Conservation (phyloP, 192 early-diverging fungal species). For the Coemansia sp. region DNA sequence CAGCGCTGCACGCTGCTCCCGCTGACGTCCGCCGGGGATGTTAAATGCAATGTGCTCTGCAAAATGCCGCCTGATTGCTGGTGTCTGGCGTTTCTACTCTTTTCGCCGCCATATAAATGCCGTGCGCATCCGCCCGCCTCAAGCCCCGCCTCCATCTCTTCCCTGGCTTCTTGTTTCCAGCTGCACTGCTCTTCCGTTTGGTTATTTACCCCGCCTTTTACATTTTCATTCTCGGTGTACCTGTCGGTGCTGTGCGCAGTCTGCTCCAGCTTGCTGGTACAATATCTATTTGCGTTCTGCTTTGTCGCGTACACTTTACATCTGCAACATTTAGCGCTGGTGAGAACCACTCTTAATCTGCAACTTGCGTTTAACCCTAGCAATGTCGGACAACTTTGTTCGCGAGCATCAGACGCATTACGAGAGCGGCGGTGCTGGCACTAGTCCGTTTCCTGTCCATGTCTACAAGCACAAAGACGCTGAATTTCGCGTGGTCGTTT, state of each 20-base stretch:
- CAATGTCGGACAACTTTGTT: slow-evolving; percentile 40
- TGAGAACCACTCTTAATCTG: background rate
- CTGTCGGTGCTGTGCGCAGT: background rate
- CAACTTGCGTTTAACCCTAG: background rate
- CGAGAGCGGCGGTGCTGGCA: slow-evolving; percentile 28
- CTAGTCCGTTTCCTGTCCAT: slow-evolving; percentile 33
- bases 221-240: background rate
- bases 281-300: background rate
- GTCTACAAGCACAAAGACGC: slow-evolving; percentile 57
- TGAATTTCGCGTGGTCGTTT: slow-evolving; percentile 66
- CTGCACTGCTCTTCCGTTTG: slow-evolving; percentile 3
- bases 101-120: slow-evolving; percentile 6
- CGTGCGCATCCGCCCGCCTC: background rate
- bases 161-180: slow-evolving; percentile 9
- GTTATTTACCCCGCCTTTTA: background rate
- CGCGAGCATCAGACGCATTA: slow-evolving; percentile 34
- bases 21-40: background rate
- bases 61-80: slow-evolving; percentile 9
- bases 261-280: background rate
- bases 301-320: background rate
- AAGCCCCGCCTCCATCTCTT: slow-evolving; percentile 3
- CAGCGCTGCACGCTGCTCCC: background rate
- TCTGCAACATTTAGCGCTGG: background rate
- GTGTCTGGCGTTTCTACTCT: slow-evolving; percentile 1
- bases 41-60: slow-evolving; percentile 3